Conservation (phyloP, 2,329 filamentous ascomycete species). For the Colletotrichum filicis region DNA sequence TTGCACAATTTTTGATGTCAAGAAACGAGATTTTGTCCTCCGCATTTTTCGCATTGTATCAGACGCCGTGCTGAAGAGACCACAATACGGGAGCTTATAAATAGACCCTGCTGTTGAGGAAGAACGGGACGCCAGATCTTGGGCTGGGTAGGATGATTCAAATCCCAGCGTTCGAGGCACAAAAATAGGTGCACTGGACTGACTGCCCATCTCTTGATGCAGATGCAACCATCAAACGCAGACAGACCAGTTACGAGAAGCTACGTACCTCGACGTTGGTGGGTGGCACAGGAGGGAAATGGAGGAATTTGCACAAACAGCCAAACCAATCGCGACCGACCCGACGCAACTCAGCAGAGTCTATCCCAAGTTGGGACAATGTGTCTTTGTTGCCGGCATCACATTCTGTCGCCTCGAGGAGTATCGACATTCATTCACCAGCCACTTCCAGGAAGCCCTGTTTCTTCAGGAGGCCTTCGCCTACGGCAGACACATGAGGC, state of each 20-base stretch:
- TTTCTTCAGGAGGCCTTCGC: neutral
- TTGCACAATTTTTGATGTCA: neutral
- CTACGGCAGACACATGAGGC: neutral
- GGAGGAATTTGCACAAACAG: neutral
- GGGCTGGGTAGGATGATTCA: neutral
- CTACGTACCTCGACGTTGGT: neutral
- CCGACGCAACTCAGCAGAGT: neutral
- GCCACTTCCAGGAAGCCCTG: slow-evolving; percentile 2
- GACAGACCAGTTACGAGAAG: neutral
- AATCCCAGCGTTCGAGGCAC: neutral
- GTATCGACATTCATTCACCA: neutral
- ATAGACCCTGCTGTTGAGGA: neutral
- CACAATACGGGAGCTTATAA: slow-evolving; percentile 12
- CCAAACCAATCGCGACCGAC: neutral
- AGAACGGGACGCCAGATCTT: neutral
- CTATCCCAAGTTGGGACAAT: neutral
- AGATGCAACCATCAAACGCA: slow-evolving; percentile 7
- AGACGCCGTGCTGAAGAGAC: neutral
- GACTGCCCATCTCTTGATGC: neutral
- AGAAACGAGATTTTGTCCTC: neutral
- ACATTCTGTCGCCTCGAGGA: slow-evolving; percentile 6
- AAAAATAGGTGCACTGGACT: neutral
- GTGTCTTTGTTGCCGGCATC: slow-evolving; percentile 15
- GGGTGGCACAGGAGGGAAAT: neutral
- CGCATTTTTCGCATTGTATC: neutral